phyloP scores from a whole-genome alignment of 192 early-diverging fungal genomes.

The Coemansia sp. region DNA sequence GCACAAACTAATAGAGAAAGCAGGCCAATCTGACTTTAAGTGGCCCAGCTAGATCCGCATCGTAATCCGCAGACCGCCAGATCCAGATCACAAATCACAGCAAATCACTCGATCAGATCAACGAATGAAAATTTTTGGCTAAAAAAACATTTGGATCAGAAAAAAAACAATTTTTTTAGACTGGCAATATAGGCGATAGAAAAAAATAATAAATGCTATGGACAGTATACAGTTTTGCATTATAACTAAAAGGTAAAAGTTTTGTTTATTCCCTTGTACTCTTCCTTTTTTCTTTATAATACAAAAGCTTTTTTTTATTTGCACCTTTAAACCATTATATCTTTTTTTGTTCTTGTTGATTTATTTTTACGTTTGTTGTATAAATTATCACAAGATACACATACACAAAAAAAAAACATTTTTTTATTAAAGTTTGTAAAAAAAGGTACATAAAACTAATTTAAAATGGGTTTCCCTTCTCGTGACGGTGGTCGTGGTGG shows the following conservation, averaged over 20 bases:
- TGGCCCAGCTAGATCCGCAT: no score
- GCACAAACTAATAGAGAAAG: no score
- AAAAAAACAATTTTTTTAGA: constrained; percentile 13
- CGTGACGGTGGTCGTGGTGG: constrained; percentile 31
- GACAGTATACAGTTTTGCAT: not conserved
- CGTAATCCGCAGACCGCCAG: no score
- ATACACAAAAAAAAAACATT: constrained; percentile 1
- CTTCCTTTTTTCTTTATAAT: constrained; percentile 4
- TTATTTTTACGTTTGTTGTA: not conserved
- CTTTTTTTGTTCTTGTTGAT: not conserved
- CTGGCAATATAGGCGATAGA: not conserved
- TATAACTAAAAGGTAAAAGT: constrained; percentile 2
- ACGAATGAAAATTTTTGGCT: no score
- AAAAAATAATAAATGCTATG: not conserved
- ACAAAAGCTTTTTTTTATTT: not conserved
- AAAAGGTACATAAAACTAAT: not conserved
- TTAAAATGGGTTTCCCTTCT: constrained; percentile 51
- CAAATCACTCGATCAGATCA: not conserved
- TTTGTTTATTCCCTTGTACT: not conserved
- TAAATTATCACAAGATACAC: no score
- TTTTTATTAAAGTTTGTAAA: not conserved
- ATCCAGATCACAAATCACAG: not conserved
- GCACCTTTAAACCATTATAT: not conserved
- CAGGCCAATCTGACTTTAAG: no score
- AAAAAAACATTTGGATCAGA: not conserved